These are phyloP conservation scores for Sporothrix schenckii DNA, from an alignment of 2,329 filamentous ascomycete genomes.

Conservation along the genomic window DNA sequence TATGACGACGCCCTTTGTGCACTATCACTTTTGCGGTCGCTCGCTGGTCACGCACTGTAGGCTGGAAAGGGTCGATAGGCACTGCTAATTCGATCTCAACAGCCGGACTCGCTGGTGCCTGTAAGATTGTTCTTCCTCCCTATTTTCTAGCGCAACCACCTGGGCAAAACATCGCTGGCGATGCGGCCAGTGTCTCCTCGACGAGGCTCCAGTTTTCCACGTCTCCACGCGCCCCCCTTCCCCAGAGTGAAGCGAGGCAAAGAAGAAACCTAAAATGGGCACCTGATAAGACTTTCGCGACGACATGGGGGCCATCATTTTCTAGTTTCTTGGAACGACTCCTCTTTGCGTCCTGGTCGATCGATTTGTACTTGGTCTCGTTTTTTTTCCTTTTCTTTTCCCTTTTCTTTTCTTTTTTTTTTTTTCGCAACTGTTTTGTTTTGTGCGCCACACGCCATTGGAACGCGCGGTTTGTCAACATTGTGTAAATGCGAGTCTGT, in stretches of 20 bases:
- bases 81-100: not conserved
- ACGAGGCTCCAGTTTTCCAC: slow-evolving; percentile 20
- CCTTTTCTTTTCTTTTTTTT: not conserved
- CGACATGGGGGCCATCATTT: slow-evolving; percentile 5
- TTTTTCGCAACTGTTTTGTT: slow-evolving; percentile 2
- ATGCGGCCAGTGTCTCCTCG: not conserved
- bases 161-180: slow-evolving; percentile 19
- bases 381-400: slow-evolving; percentile 13
- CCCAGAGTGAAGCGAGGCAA: slow-evolving; percentile 20
- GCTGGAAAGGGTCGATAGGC: not conserved
- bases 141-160: slow-evolving; percentile 22
- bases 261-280: slow-evolving; percentile 4
- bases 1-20: not conserved
- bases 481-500: slow-evolving; percentile 16
- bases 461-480: slow-evolving; percentile 7
- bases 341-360: not conserved
- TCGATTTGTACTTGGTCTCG: not conserved
- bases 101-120: not conserved
- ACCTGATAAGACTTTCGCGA: slow-evolving; percentile 29
- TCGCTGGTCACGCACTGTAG: not conserved
- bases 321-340: slow-evolving; percentile 18
- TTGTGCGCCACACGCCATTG: slow-evolving; percentile 26
- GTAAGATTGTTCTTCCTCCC: not conserved
- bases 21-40: not conserved
- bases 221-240: slow-evolving; percentile 27